Evolutionary conservation across 176 grass and related monocot species (phyloP), one percentile per base, ranked within the genome.

Genomic region (Oryza glaberrima): DNA sequence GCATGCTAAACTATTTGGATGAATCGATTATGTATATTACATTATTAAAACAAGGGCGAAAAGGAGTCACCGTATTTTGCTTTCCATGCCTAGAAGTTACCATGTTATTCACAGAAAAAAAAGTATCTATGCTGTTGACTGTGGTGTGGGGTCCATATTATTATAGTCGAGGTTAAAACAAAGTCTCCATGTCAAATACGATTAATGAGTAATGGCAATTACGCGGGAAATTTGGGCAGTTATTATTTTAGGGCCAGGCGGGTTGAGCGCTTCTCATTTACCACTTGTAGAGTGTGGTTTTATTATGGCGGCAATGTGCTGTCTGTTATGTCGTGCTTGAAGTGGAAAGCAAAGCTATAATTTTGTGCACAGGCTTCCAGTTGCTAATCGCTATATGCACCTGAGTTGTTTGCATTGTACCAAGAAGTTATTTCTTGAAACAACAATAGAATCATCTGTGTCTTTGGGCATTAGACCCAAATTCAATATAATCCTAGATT

Each of bases 271-370:
- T 82, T 64, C 3, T 34, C 26, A 63, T 48, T 61, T 67, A 56
- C n/a, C 76, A 22, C 17, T n/a, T 81, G 80, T 64, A 45, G 56
- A 44, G 34, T 46, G 30, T 60, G 56, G 23, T 54, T 80, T 58
- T 36, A 2, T 46, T 13, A 1, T 44, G 15, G 25, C 11, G 16
- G 61, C 35, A 61, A 46, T 58, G 69, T 78, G 80, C 76, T 61
- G n/a, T 23, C 58, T 63, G 58, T 36, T 63, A 63, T 69, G 11
- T 19, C 22, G 5, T 25, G 19, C 73, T 43, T 43, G 12, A 36
- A 25, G 72, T 84, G 20, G n/a, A 47, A 47, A 3, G 54, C 16
- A 47, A 64, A 3, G 20, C 2, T 48, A 25, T 65, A 48, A 15
- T 35, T 34, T 73, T 44, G 25, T 64, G 23, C 38, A 9, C 4